Evolutionary conservation across 306 rosid genomes (phyloP).

Genomic region (Cucurbita maxima): DNA sequence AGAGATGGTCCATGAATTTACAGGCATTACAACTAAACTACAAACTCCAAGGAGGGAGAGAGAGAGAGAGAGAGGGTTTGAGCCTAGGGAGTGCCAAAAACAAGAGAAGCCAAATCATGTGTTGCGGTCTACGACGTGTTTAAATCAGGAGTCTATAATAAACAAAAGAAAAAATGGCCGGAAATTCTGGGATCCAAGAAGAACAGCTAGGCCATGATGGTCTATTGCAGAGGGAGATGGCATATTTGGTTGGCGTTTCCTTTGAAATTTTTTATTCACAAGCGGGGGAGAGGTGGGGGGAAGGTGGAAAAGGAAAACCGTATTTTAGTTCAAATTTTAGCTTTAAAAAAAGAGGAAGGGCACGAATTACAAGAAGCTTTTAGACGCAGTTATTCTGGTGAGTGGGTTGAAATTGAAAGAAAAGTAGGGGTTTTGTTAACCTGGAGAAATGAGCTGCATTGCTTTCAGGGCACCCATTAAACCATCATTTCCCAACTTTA

Average conservation of each 20-base stretch:
- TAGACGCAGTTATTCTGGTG: neutral
- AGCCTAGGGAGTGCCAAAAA: constrained; percentile 68
- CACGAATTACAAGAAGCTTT: neutral
- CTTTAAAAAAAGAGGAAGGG: constrained; percentile 7
- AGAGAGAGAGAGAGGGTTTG: constrained; percentile 24
- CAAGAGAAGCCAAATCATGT: constrained; percentile 70
- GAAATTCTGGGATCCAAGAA: constrained; percentile 95
- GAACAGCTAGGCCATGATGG: constrained; percentile 80
- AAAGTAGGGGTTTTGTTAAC: too few species aligned
- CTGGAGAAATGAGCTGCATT: neutral
- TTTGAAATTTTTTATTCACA: constrained; percentile 42
- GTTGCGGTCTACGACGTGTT: constrained; percentile 46
- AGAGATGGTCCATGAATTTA: constrained; percentile 48
- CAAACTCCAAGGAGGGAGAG: constrained; percentile 39
- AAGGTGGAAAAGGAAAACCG: constrained; percentile 33
- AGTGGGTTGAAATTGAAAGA: neutral
- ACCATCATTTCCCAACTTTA: neutral
- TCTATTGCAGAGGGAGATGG: constrained; percentile 36
- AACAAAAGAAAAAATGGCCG: constrained; percentile 23
- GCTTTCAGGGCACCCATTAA: constrained; percentile 3
- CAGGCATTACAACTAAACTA: constrained; percentile 82
- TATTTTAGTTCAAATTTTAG: constrained; percentile 14
- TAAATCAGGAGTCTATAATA: constrained; percentile 4
- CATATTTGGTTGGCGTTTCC: constrained; percentile 41
- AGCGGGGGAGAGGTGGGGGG: constrained; percentile 27